These are phyloP conservation scores for Papiliotrema nemorosa DNA, from an alignment of 1,284 basidiomycete genomes.

Conservation along the genomic window DNA sequence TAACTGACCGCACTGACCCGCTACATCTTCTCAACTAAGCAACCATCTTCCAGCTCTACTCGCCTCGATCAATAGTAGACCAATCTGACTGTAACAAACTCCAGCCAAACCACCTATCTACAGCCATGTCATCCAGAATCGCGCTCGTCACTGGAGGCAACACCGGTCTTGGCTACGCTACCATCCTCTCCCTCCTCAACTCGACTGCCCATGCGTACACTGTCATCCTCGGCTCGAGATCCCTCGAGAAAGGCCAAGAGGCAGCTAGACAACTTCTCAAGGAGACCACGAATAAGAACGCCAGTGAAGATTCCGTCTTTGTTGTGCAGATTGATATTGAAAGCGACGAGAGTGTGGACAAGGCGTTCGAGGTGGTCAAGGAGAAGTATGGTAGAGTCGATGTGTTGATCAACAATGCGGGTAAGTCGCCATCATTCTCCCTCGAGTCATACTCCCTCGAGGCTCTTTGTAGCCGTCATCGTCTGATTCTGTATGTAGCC, in stretches of 20 bases:
- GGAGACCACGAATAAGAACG: not conserved
- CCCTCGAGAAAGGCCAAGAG: conserved; percentile 4
- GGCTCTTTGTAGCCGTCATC: too few species aligned
- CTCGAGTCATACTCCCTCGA: not conserved
- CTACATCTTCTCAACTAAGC: too few species aligned
- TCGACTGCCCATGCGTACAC: conserved; percentile 3
- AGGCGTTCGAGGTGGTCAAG: conserved; percentile 3
- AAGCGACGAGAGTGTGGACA: conserved; percentile 10
- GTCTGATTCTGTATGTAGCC: too few species aligned
- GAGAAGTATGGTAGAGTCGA: conserved; percentile 26
- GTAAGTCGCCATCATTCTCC: conserved; percentile 2
- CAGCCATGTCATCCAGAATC: too few species aligned
- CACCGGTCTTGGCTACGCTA: conserved; percentile 15
- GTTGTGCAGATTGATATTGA: conserved; percentile 11
- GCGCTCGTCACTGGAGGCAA: conserved; percentile 19
- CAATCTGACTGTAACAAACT: too few species aligned
- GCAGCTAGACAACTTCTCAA: conserved; percentile 3
- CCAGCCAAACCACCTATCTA: too few species aligned
- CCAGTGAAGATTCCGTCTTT: not conserved
- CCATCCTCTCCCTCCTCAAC: conserved; percentile 10
- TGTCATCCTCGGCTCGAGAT: conserved; percentile 14
- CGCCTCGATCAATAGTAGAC: too few species aligned
- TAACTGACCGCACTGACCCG: too few species aligned
- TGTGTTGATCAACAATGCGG: conserved; percentile 42
- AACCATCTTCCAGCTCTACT: too few species aligned